A percentile compares a stretch with the other conserved stretches of the same genome.
phyloP scores from a whole-genome alignment of 352 stramenopile species.

The Aphanomyces cochlioides region DNA sequence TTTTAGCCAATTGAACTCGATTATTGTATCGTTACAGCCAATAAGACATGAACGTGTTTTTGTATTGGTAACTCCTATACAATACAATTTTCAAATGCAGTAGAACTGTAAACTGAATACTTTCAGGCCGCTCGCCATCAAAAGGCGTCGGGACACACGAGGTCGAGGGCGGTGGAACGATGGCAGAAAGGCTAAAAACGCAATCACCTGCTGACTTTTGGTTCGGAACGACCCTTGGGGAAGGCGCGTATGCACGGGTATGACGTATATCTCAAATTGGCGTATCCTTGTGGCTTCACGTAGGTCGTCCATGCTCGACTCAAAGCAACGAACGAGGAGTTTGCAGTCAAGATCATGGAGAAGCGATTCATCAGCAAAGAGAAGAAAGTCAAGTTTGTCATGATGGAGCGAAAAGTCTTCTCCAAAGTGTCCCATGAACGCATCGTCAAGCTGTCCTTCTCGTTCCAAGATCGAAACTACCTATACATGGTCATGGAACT shows the following conservation, averaged over 20 bases:
- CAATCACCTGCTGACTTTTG: slow-evolving; percentile 58
- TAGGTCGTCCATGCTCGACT: slow-evolving; percentile 84
- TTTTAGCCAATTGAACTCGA: no score
- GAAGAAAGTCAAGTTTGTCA: slow-evolving; percentile 88
- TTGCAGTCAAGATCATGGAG: slow-evolving; percentile 91
- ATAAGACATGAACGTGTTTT: no score
- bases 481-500: slow-evolving; percentile 88
- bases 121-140: slow-evolving; percentile 6
- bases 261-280: background rate
- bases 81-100: slow-evolving; percentile 17
- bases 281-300: no score
- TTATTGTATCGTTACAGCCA: no score
- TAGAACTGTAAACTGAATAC: background rate
- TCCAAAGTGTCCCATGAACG: slow-evolving; percentile 81
- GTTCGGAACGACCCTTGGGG: slow-evolving; percentile 80
- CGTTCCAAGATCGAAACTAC: slow-evolving; percentile 72
- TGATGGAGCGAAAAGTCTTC: slow-evolving; percentile 89
- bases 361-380: slow-evolving; percentile 88
- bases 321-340: slow-evolving; percentile 76
- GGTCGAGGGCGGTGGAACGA: background rate
- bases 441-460: slow-evolving; percentile 79
- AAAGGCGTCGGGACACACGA: background rate
- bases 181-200: slow-evolving; percentile 23
- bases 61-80: no score
- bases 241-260: slow-evolving; percentile 87